A percentile compares a stretch with the other conserved stretches of the same genome.
These are phyloP conservation scores for Chrysanthemum lavandulifolium DNA, from an alignment of 129 eudicot genomes.

Conservation along the genomic window DNA sequence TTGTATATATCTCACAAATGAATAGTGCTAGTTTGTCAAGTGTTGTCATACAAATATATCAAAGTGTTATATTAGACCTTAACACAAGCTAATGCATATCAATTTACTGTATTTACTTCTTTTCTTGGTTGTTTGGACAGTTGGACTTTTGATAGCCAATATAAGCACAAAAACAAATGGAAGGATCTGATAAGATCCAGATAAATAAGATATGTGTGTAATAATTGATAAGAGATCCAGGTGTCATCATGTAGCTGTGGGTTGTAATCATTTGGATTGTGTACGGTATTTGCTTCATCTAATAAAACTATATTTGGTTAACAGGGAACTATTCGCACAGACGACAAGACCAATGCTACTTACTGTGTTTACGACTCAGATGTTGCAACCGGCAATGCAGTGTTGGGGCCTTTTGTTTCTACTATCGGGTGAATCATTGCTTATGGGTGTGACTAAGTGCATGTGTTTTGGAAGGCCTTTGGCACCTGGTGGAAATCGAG, in stretches of 20 bases:
- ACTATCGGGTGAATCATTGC: slow-evolving; percentile 84
- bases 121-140: slow-evolving; percentile 13
- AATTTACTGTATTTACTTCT: too few species aligned
- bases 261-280: not conserved
- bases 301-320: slow-evolving; percentile 9
- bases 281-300: slow-evolving; percentile 1
- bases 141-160: too few species aligned
- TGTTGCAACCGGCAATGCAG: slow-evolving; percentile 95
- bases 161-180: too few species aligned
- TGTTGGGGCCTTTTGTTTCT: slow-evolving; percentile 87
- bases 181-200: too few species aligned
- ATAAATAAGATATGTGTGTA: too few species aligned
- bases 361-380: slow-evolving; percentile 87
- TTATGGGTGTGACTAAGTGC: slow-evolving; percentile 92
- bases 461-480: slow-evolving; percentile 96
- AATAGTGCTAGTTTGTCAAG: too few species aligned
- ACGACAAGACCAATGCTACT: slow-evolving; percentile 57
- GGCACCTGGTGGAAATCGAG: slow-evolving; percentile 85
- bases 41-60: too few species aligned
- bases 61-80: too few species aligned
- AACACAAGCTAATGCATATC: too few species aligned
- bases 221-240: too few species aligned
- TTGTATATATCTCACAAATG: not conserved
- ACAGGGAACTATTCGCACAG: slow-evolving; percentile 65
- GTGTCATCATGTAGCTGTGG: not conserved